Evolutionary conservation across 768 basidiomycete genomes (phyloP), one percentile per base, ranked within the genome.

Genomic region (Kwoniella dendrophila): DNA sequence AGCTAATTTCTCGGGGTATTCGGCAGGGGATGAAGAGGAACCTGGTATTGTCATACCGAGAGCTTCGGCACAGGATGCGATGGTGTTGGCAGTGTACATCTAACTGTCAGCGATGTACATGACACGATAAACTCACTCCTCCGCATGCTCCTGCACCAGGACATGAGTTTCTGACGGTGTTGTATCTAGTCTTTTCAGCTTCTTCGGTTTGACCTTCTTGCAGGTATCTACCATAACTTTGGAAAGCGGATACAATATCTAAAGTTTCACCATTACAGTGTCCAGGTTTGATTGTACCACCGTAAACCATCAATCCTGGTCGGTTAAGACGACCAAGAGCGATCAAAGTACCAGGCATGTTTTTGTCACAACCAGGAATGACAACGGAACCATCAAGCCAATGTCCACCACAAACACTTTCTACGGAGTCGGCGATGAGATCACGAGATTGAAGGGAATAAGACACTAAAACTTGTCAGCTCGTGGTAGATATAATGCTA

Each of bases 301-400:
- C 96, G 71, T 98, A 99, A 4, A 99, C 87, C 96, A 99, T 99
- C 55, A 98, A 70, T 64, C 94, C 91, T 18, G 96, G 96, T 41
- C 96, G 86, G 82, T 99, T 97, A 62, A 99, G 82, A 41, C 96
- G 85, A 51, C 95, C 96, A 54, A 99, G 86, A 49, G 92, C 96
- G 85, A 99, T 99, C 71, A 97, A 83, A 36, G 96, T 94, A 64
- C 96, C 96, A n/a, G 96, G 96, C 95, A 99, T 98, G 81, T 99
- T 99, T 82, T 99, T 99, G 83, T 99, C 95, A 77, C 92, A 98
- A 40, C 94, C 96, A 22, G 96, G 96, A 55, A 99, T 84, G 62
- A 92, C 92, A 38, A 97, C 92, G 89, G 96, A 90, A 40, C 92
- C 96, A 73, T 98, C 96, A 14, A 99, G 85, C 86, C 94, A 96